Evolutionary conservation across 1,139 yeast species (phyloP).

Genomic region (Nakaseomyces glabratus): DNA sequence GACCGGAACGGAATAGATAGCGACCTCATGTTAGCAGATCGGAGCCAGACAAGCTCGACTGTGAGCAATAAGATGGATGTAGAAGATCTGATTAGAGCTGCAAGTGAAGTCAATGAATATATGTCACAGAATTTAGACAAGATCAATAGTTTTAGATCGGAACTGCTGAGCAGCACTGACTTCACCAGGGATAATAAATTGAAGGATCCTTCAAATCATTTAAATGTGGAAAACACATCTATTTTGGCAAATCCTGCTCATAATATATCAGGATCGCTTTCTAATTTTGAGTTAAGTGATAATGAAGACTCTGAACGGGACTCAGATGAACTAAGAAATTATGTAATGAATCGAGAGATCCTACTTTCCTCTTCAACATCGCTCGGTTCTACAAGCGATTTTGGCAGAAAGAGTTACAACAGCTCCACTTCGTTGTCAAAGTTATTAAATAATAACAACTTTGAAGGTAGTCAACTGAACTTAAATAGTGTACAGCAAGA

Average conservation of each 20-base stretch:
- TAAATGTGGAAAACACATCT: background rate
- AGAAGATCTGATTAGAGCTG: conserved; percentile 27
- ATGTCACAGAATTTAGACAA: conserved; percentile 24
- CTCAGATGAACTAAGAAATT: conserved; percentile 1
- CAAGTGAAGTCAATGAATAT: conserved; percentile 25
- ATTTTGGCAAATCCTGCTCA: conserved; percentile 14
- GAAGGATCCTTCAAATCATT: too few relatives aligned
- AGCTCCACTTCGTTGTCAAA: conserved; percentile 4
- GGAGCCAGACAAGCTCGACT: conserved; percentile 11
- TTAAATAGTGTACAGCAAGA: too few relatives aligned
- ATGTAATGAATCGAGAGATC: conserved; percentile 2
- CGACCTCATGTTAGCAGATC: conserved; percentile 1
- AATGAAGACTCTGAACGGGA: conserved; percentile 6
- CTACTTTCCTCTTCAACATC: conserved; percentile 4
- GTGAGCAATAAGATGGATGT: conserved; percentile 18
- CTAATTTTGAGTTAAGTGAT: conserved; percentile 29
- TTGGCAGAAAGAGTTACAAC: conserved; percentile 1
- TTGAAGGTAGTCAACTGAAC: conserved; percentile 1
- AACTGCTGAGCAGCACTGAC: conserved; percentile 12
- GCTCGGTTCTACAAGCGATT: conserved; percentile 3
- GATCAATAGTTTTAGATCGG: conserved; percentile 19
- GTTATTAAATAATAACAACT: background rate
- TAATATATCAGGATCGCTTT: conserved; percentile 24
- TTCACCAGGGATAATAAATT: conserved; percentile 8
- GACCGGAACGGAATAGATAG: conserved; percentile 4